Base-by-base conservation (phyloP, 345 rosid genomes). In the Pistacia integerrima region DNA sequence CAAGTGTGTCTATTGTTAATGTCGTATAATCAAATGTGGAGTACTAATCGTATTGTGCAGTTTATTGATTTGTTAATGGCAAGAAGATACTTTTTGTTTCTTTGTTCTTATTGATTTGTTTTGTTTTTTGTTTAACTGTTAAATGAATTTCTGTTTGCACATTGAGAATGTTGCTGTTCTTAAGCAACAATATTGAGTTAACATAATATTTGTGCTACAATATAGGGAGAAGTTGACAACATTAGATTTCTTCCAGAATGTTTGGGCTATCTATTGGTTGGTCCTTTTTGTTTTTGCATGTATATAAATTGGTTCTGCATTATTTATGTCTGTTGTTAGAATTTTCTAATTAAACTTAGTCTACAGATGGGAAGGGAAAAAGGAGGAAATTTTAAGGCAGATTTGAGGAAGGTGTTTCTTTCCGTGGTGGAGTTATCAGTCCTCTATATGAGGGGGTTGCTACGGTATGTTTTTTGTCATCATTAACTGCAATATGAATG, bases 181-280 rank as follows among this genome's bases (percentile, higher is more conserved):
- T 61, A 97, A 91, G 86, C 99, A 97, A 78, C 99, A 92, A 74
- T 97, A 97, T 82, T 98, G 97, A 70, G 80, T 97, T 33, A 90
- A 76, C 25, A 25, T 25, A 25, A 25, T 25, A 25, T 25, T 25
- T 25, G 25, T 25, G 25, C 25, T 25, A 25, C 25, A 67, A 92
- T 96, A 71, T 96, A 98, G 99, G 99, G 99, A 17, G 97, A 93
- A 84, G 97, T 95, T 80, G 75, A 94, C 76, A 93, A 93, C 78
- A 75, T 91, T 70, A 88, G 97, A 85, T 93, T 87, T 80, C 90
- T 93, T 87, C 97, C 97, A 30, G 97, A 93, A 86, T 93, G 97
- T 84, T 79, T 93, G 81, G 91, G 97, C 90, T 93, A 96, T 88
- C 90, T 96, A 80, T 96, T 35, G 22, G 8, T 64, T 62, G 65